Percentiles rank a stretch among this genome's conserved stretches.
phyloP scores from a whole-genome alignment of 2,329 filamentous ascomycete genomes.

The Ciborinia camelliae region DNA sequence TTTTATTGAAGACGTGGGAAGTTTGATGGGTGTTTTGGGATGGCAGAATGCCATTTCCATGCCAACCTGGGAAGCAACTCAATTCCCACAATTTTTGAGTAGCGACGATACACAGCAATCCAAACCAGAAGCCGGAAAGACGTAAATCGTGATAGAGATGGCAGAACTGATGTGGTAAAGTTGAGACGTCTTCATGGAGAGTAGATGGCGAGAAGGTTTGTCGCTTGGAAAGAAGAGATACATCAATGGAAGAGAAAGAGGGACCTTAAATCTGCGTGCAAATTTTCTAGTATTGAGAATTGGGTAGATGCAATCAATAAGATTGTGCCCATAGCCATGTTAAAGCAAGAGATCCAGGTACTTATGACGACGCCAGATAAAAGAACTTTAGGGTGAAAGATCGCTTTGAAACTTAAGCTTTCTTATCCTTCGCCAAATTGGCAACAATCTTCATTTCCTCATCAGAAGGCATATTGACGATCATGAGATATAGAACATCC shows the following conservation, averaged over 20 bases:
- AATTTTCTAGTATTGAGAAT: neutral
- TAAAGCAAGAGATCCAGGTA: neutral
- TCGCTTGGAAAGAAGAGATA: neutral
- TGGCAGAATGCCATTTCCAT: neutral
- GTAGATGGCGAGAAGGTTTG: neutral
- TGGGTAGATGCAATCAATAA: neutral
- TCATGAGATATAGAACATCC: conserved; percentile 51
- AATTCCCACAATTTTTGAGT: neutral
- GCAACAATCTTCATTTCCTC: conserved; percentile 12
- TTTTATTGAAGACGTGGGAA: neutral
- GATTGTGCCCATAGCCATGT: neutral
- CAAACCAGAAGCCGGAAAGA: neutral
- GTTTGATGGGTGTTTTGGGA: neutral
- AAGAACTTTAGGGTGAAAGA: neutral
- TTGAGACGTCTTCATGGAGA: neutral
- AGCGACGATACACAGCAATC: neutral
- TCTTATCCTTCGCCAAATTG: conserved; percentile 4
- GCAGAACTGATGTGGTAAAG: neutral
- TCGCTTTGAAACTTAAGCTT: neutral
- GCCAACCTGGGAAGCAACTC: neutral
- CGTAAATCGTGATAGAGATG: neutral
- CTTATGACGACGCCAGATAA: neutral
- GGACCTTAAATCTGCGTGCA: conserved; percentile 9
- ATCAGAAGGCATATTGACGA: conserved; percentile 40
- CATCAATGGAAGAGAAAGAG: neutral